A percentile compares a stretch with the other conserved stretches of the same genome.
Evolutionary conservation across 495 filamentous ascomycete species (phyloP).

Genomic region (Penicillium ochrochloron): DNA sequence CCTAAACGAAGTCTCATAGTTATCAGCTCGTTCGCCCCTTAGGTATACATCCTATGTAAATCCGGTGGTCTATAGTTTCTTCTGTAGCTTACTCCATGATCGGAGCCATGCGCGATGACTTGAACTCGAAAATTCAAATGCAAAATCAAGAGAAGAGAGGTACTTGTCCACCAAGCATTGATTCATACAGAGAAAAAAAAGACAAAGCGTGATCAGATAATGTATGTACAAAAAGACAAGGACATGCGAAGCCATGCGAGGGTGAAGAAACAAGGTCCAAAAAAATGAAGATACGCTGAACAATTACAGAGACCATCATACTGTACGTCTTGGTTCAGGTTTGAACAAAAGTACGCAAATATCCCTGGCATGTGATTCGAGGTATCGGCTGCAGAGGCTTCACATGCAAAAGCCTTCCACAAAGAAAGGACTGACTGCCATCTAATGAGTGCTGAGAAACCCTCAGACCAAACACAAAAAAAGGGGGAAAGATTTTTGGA

Average conservation of each 20-base stretch:
- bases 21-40: too few species aligned
- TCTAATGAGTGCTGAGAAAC: conserved; percentile 26
- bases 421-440: conserved; percentile 17
- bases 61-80: background rate
- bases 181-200: conserved; percentile 5
- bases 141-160: background rate
- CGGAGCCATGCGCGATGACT: background rate
- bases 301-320: conserved; percentile 5
- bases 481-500: conserved; percentile 12
- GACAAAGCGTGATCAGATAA: background rate
- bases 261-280: background rate
- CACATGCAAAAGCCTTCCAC: conserved; percentile 24
- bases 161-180: conserved; percentile 1
- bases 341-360: conserved; percentile 10
- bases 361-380: conserved; percentile 25
- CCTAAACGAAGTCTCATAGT: too few species aligned
- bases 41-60: background rate
- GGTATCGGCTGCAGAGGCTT: conserved; percentile 15
- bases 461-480: conserved; percentile 10
- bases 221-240: conserved; percentile 16
- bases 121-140: background rate
- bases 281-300: conserved; percentile 13
- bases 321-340: too few species aligned
- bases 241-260: conserved; percentile 23
- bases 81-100: background rate